phyloP scores from a whole-genome alignment of 208 protist genomes.

The Crithidia fasciculata region DNA sequence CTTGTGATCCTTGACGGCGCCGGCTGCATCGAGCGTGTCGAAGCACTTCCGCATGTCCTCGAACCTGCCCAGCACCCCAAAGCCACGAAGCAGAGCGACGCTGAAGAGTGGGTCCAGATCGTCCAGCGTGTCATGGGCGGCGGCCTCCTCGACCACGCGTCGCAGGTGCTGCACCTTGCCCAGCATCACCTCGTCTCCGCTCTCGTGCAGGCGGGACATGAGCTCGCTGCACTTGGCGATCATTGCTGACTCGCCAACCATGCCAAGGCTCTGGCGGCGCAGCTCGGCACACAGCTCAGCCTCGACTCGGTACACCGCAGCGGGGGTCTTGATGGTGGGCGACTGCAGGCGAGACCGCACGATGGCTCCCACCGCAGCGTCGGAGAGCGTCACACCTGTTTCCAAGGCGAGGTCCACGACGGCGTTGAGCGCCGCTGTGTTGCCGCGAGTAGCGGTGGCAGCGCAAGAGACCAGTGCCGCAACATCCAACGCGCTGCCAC shows the following conservation, averaged over 20 bases:
- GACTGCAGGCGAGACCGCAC: constrained; percentile 44
- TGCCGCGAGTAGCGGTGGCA: constrained; percentile 54
- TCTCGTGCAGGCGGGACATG: constrained; percentile 50
- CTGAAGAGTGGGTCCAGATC: constrained; percentile 70
- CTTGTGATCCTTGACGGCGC: constrained; percentile 65
- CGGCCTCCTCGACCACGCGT: constrained; percentile 60
- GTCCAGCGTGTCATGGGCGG: constrained; percentile 65
- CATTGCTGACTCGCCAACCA: constrained; percentile 74
- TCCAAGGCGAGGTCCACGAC: constrained; percentile 45
- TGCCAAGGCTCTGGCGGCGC: constrained; percentile 47
- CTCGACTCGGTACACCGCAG: constrained; percentile 74
- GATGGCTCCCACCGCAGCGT: constrained; percentile 61
- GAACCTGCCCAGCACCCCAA: constrained; percentile 77
- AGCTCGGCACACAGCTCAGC: constrained; percentile 51
- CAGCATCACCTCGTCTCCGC: constrained; percentile 80
- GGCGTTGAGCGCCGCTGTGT: constrained; percentile 28
- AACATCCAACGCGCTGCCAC: constrained; percentile 16
- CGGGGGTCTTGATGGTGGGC: constrained; percentile 28
- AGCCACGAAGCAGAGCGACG: constrained; percentile 81
- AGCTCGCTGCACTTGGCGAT: constrained; percentile 83
- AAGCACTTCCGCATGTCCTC: constrained; percentile 83
- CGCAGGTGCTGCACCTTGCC: constrained; percentile 76
- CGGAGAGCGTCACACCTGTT: constrained; percentile 41
- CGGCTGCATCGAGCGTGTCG: constrained; percentile 51
- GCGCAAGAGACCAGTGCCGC: constrained; percentile 59